Percentiles rank a stretch among this genome's conserved stretches.
Evolutionary conservation across 352 stramenopile genomes (phyloP).

Genomic region (Halophytophthora polymorphica): DNA sequence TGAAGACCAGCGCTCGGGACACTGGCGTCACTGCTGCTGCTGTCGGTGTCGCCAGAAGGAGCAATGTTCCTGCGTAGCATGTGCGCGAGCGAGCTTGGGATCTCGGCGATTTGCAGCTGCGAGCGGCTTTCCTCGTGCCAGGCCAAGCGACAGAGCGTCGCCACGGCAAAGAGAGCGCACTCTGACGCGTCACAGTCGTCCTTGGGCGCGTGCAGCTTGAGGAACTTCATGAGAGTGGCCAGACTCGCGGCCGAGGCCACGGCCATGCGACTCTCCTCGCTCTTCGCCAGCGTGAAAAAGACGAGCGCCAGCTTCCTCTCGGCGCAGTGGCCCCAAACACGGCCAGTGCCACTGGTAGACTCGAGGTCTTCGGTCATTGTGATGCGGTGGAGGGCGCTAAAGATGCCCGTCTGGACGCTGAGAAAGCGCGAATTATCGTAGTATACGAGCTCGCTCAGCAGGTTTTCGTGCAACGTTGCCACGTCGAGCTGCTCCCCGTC

Average conservation of each 20-base stretch:
- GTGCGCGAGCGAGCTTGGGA: conserved; percentile 31
- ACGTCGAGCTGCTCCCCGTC: conserved; percentile 6
- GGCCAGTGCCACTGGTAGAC: background rate
- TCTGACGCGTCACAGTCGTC: conserved; percentile 21
- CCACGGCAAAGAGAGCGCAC: conserved; percentile 38
- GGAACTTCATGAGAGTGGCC: conserved; percentile 31
- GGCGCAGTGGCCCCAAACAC: conserved; percentile 6
- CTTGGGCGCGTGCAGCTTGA: conserved; percentile 22
- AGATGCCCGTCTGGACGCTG: conserved; percentile 51
- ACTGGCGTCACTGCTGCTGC: background rate
- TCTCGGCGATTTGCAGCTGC: conserved; percentile 26
- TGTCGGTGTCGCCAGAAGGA: too few species aligned
- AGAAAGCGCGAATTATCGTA: conserved; percentile 50
- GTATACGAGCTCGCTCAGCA: conserved; percentile 49
- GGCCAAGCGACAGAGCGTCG: conserved; percentile 48
- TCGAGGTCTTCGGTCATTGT: conserved; percentile 16
- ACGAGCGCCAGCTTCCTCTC: conserved; percentile 37
- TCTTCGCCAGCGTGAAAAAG: conserved; percentile 55
- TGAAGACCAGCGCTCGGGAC: conserved; percentile 1
- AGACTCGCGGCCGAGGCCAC: conserved; percentile 36
- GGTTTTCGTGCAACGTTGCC: conserved; percentile 31
- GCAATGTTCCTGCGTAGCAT: conserved; percentile 33
- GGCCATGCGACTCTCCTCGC: conserved; percentile 39
- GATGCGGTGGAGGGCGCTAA: conserved; percentile 40
- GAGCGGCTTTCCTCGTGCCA: conserved; percentile 59